Percentiles rank a stretch among this genome's conserved stretches.
phyloP scores from a whole-genome alignment of 140 eudicot species.

The Cichorium intybus region DNA sequence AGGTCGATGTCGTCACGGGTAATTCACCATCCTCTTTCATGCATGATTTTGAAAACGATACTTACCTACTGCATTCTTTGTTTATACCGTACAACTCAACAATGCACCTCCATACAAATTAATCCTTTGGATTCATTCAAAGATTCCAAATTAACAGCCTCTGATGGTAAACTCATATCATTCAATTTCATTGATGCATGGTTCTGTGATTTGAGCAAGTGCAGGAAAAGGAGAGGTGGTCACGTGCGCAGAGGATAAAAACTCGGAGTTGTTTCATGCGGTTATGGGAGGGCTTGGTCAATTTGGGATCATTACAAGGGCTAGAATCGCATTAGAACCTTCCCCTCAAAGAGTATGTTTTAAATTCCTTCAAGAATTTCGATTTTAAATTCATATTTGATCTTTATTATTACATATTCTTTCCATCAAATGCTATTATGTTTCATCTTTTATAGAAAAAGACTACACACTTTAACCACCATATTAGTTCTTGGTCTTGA shows the following conservation, averaged over 20 bases:
- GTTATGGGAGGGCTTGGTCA: slow-evolving; percentile 93
- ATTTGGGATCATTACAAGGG: slow-evolving; percentile 91
- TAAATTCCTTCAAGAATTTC: not conserved
- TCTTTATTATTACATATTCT: not conserved
- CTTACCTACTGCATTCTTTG: not conserved
- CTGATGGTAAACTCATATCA: too few relatives aligned
- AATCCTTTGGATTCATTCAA: too few relatives aligned
- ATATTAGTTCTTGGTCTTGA: too few relatives aligned
- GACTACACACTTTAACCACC: not conserved
- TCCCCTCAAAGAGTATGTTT: slow-evolving; percentile 73
- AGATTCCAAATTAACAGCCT: not conserved
- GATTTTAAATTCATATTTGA: not conserved
- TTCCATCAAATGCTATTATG: not conserved
- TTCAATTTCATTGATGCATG: not conserved
- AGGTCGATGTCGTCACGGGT: slow-evolving; percentile 87
- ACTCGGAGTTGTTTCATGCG: slow-evolving; percentile 72
- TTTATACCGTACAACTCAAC: not conserved
- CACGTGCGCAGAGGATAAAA: slow-evolving; percentile 64
- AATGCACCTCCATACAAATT: not conserved
- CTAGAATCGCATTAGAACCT: slow-evolving; percentile 81
- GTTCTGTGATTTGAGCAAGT: slow-evolving; percentile 2
- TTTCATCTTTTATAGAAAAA: not conserved
- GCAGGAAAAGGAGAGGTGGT: slow-evolving; percentile 79
- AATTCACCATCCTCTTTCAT: slow-evolving; percentile 1
- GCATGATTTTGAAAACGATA: slow-evolving; percentile 1